Evolutionary conservation across 176 grass and related monocot genomes (phyloP).

Genomic region (Tuctoria greenei): DNA sequence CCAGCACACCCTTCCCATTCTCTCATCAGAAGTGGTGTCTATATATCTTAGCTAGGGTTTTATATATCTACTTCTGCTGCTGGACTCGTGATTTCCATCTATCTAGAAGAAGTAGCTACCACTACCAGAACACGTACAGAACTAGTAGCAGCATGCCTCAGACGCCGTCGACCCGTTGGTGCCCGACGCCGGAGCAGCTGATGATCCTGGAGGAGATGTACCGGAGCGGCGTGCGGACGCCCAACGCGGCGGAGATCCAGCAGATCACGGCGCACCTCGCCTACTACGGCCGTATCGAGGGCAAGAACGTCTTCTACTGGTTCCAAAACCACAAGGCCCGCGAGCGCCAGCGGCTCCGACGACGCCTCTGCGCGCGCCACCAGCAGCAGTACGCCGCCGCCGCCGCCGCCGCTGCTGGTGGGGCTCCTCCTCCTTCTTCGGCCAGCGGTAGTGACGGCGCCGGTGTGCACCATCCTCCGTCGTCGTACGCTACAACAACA

Average conservation of each 20-base stretch:
- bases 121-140: too few species aligned
- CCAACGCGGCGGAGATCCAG: slow-evolving; percentile 81
- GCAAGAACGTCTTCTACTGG: slow-evolving; percentile 96
- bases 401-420: too few species aligned
- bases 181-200: slow-evolving; percentile 81
- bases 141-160: slow-evolving; percentile 57
- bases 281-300: slow-evolving; percentile 87
- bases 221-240: slow-evolving; percentile 67
- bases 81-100: too few species aligned
- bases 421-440: background rate
- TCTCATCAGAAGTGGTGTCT: too few species aligned
- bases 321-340: slow-evolving; percentile 97
- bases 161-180: slow-evolving; percentile 86
- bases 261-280: slow-evolving; percentile 84
- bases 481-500: slow-evolving; percentile 26
- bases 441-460: background rate
- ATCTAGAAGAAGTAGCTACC: too few species aligned
- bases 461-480: slow-evolving; percentile 18
- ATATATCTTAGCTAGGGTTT: too few species aligned
- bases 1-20: too few species aligned
- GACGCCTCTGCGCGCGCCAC: slow-evolving; percentile 63
- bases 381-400: slow-evolving; percentile 41
- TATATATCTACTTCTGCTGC: too few species aligned
- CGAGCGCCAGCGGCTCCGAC: slow-evolving; percentile 70
- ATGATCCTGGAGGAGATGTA: slow-evolving; percentile 95